phyloP scores from a whole-genome alignment of 352 stramenopile species.

The Pythium chondricola region DNA sequence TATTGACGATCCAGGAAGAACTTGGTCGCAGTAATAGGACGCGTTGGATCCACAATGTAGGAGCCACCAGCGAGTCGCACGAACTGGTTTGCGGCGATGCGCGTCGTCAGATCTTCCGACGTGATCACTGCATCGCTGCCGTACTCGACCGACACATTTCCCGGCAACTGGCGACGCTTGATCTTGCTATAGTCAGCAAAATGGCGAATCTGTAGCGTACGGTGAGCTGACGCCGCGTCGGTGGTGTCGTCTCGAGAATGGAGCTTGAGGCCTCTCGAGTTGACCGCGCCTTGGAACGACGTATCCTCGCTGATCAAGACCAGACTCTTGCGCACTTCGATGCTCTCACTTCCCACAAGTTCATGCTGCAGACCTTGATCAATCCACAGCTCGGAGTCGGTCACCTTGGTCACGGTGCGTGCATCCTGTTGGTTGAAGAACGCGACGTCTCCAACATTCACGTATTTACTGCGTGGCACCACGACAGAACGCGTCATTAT shows the following conservation, averaged over 20 bases:
- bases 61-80: constrained; percentile 40
- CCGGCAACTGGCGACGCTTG: constrained; percentile 22
- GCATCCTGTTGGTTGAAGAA: constrained; percentile 46
- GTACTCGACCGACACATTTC: constrained; percentile 40
- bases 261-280: constrained; percentile 41
- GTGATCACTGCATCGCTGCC: constrained; percentile 43
- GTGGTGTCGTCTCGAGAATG: constrained; percentile 41
- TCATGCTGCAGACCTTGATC: constrained; percentile 45
- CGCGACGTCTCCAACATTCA: constrained; percentile 44
- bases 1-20: constrained; percentile 50
- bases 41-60: constrained; percentile 41
- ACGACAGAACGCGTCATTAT: background rate
- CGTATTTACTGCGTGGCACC: constrained; percentile 21
- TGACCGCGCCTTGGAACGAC: constrained; percentile 33
- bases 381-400: constrained; percentile 27
- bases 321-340: constrained; percentile 39
- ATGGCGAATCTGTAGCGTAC: constrained; percentile 40
- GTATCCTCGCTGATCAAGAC: constrained; percentile 40
- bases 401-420: constrained; percentile 43
- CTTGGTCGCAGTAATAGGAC: constrained; percentile 18
- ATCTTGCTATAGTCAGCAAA: constrained; percentile 39
- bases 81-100: constrained; percentile 31
- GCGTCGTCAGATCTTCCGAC: constrained; percentile 28
- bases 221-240: constrained; percentile 23
- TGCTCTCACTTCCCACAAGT: constrained; percentile 30